A percentile compares a stretch with the other conserved stretches of the same genome.
Evolutionary conservation across 2,329 filamentous ascomycete species (phyloP).

Genomic region (Hypocrella siamensis): DNA sequence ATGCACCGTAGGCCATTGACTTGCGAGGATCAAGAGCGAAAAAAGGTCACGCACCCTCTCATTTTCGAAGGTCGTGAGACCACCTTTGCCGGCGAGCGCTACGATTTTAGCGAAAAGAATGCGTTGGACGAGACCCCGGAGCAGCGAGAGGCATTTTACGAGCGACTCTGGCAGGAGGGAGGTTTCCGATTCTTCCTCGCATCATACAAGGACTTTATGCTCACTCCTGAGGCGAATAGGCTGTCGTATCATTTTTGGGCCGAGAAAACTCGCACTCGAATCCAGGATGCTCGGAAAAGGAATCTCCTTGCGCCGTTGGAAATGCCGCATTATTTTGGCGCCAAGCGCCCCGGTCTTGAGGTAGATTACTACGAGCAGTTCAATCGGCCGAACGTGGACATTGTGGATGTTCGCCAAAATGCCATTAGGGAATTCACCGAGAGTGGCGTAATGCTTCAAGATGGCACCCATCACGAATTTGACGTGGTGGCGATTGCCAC

Average conservation of each 20-base stretch:
- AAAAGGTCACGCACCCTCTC: slow-evolving; percentile 26
- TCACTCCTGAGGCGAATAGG: slow-evolving; percentile 29
- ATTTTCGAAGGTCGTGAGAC: slow-evolving; percentile 36
- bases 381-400: slow-evolving; percentile 24
- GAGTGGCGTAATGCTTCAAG: slow-evolving; percentile 22
- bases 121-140: slow-evolving; percentile 38
- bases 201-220: slow-evolving; percentile 36
- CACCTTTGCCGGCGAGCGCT: slow-evolving; percentile 43
- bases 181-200: slow-evolving; percentile 40
- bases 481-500: slow-evolving; percentile 29
- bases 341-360: slow-evolving; percentile 31
- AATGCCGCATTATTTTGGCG: slow-evolving; percentile 36
- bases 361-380: slow-evolving; percentile 30
- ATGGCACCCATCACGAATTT: slow-evolving; percentile 24
- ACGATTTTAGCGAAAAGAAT: slow-evolving; percentile 35
- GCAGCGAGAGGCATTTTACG: slow-evolving; percentile 30
- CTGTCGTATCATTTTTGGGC: slow-evolving; percentile 39
- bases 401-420: slow-evolving; percentile 25
- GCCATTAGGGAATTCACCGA: slow-evolving; percentile 23
- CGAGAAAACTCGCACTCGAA: slow-evolving; percentile 30
- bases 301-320: slow-evolving; percentile 33
- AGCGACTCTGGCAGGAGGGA: slow-evolving; percentile 31
- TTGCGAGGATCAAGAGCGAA: slow-evolving; percentile 6
- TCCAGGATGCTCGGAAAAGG: slow-evolving; percentile 30
- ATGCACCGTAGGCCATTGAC: slow-evolving; percentile 31